Conservation (phyloP, 768 basidiomycete species). For the Ramaria sp. region DNA sequence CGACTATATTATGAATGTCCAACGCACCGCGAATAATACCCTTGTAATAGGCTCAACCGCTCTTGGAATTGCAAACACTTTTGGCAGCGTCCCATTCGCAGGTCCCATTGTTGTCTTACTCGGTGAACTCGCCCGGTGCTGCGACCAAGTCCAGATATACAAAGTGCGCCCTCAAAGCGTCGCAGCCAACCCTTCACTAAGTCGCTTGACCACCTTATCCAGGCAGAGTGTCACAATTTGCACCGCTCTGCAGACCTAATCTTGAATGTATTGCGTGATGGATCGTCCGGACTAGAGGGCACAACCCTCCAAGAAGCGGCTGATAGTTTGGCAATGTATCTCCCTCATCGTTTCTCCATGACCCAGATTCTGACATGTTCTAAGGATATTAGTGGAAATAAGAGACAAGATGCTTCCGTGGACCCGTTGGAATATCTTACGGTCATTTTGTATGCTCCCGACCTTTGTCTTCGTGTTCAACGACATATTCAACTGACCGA, state of each 20-base stretch:
- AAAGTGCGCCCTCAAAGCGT: slow-evolving; percentile 28
- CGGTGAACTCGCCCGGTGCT: slow-evolving; percentile 34
- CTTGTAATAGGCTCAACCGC: slow-evolving; percentile 1
- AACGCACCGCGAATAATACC: background rate
- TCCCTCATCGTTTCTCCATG: background rate
- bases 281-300: slow-evolving; percentile 27
- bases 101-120: slow-evolving; percentile 30
- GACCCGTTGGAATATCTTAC: slow-evolving; percentile 28
- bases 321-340: slow-evolving; percentile 37
- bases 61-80: slow-evolving; percentile 4
- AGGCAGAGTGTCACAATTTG: background rate
- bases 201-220: slow-evolving; percentile 11
- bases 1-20: background rate
- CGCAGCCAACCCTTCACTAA: background rate
- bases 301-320: slow-evolving; percentile 28
- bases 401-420: slow-evolving; percentile 28
- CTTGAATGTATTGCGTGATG: slow-evolving; percentile 26
- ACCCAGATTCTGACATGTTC: background rate
- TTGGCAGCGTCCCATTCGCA: slow-evolving; percentile 1
- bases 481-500: background rate
- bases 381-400: slow-evolving; percentile 30
- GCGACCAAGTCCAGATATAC: slow-evolving; percentile 35
- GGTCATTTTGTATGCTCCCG: slow-evolving; percentile 27
- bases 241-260: background rate
- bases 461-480: background rate